Evolutionary conservation across 768 basidiomycete genomes (phyloP).

Genomic region (Phlebiopsis gigantea): DNA sequence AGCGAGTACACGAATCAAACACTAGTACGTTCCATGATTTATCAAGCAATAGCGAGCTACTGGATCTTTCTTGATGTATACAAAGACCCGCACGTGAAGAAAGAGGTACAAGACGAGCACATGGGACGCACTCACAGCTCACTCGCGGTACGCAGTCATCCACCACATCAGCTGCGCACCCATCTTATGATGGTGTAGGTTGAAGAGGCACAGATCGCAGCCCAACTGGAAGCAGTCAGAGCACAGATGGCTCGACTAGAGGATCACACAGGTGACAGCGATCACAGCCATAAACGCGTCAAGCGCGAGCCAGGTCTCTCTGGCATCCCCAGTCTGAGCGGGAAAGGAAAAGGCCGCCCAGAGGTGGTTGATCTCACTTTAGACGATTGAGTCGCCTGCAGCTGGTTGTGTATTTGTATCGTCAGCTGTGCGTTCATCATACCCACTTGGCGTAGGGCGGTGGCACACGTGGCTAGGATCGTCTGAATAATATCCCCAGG

Average conservation of each 20-base stretch:
- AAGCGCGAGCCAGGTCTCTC: not conserved
- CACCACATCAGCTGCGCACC: not conserved
- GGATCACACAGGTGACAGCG: not conserved
- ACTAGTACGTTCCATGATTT: not conserved
- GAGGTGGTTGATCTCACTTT: not conserved
- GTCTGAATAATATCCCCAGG: too few relatives aligned
- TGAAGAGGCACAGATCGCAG: not conserved
- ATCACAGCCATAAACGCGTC: not conserved
- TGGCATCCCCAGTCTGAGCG: not conserved
- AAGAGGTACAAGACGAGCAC: not conserved
- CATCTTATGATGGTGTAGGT: not conserved
- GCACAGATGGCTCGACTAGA: not conserved
- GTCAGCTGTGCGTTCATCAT: too few relatives aligned
- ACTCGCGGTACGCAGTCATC: not conserved
- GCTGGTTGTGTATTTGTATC: not conserved
- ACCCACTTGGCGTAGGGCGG: too few relatives aligned
- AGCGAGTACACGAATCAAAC: not conserved
- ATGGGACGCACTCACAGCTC: not conserved
- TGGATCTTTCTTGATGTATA: too few relatives aligned
- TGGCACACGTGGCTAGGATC: too few relatives aligned
- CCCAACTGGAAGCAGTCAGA: not conserved
- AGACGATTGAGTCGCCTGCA: not conserved
- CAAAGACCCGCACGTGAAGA: not conserved
- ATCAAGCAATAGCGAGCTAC: not conserved
- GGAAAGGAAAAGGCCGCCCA: not conserved